These are phyloP conservation scores for Colletotrichum sp. DNA, from an alignment of 2,329 filamentous ascomycete species.

Conservation along the genomic window DNA sequence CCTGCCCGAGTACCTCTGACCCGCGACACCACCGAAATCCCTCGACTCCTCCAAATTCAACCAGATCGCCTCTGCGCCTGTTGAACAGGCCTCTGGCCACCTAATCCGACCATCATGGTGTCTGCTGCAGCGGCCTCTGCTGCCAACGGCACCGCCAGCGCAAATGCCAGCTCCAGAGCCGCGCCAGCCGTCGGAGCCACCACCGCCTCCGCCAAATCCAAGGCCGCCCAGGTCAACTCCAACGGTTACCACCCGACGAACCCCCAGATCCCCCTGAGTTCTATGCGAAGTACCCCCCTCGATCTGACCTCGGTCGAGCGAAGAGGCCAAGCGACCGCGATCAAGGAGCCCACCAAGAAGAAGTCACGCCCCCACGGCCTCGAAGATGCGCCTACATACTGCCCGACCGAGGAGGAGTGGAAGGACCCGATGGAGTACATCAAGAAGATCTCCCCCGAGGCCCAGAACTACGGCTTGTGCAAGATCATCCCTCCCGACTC, in stretches of 20 bases:
- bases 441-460: slow-evolving; percentile 86
- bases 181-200: slow-evolving; percentile 50
- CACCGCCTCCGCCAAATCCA: slow-evolving; percentile 48
- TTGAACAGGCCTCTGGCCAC: not conserved
- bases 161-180: slow-evolving; percentile 55
- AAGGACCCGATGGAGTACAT: slow-evolving; percentile 94
- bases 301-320: slow-evolving; percentile 92
- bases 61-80: not conserved
- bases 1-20: not conserved
- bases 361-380: slow-evolving; percentile 83
- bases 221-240: slow-evolving; percentile 52
- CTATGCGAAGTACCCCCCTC: slow-evolving; percentile 65
- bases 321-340: slow-evolving; percentile 79
- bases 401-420: slow-evolving; percentile 92
- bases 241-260: slow-evolving; percentile 59
- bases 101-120: slow-evolving; percentile 36
- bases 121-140: slow-evolving; percentile 42
- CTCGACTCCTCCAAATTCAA: not conserved
- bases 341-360: slow-evolving; percentile 77
- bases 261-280: slow-evolving; percentile 56
- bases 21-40: not conserved
- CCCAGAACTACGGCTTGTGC: slow-evolving; percentile 86
- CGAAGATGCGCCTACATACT: slow-evolving; percentile 87
- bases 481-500: slow-evolving; percentile 93
- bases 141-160: slow-evolving; percentile 40